Evolutionary conservation across 2,329 filamentous ascomycete species (phyloP).

Genomic region (Teratosphaeria destructans): DNA sequence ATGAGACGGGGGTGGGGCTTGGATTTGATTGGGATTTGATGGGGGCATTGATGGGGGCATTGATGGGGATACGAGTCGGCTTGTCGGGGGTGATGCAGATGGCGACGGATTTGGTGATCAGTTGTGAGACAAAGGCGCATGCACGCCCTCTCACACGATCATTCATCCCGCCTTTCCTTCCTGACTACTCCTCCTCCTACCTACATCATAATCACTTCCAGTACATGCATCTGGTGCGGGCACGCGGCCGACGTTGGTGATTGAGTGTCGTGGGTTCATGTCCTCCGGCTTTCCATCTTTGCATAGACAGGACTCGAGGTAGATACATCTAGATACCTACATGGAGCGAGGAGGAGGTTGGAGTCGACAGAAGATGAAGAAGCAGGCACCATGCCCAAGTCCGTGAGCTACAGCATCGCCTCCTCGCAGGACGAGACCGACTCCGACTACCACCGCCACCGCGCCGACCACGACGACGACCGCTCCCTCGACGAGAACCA

Average conservation of each 20-base stretch:
- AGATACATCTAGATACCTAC: too few species aligned
- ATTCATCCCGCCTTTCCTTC: too few species aligned
- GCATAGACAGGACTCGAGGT: too few species aligned
- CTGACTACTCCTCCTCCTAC: too few species aligned
- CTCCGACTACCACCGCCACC: constrained; percentile 24
- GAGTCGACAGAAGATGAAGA: neutral
- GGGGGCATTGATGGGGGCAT: too few species aligned
- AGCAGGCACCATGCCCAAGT: constrained; percentile 22
- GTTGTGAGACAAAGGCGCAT: neutral
- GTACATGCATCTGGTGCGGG: neutral
- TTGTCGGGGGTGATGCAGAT: neutral
- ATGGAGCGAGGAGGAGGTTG: neutral
- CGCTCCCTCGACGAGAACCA: constrained; percentile 17
- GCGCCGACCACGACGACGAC: constrained; percentile 21
- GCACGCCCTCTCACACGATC: neutral
- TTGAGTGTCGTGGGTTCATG: neutral
- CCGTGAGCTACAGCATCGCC: constrained; percentile 17
- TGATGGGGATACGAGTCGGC: neutral
- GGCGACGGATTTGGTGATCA: neutral
- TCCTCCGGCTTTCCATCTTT: too few species aligned
- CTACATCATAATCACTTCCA: neutral
- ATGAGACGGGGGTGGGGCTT: too few species aligned
- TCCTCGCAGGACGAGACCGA: constrained; percentile 24
- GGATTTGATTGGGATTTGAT: too few species aligned
- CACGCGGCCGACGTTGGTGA: neutral